Evolutionary conservation across 495 filamentous ascomycete species (phyloP).

Genomic region (Xylaria castorea): DNA sequence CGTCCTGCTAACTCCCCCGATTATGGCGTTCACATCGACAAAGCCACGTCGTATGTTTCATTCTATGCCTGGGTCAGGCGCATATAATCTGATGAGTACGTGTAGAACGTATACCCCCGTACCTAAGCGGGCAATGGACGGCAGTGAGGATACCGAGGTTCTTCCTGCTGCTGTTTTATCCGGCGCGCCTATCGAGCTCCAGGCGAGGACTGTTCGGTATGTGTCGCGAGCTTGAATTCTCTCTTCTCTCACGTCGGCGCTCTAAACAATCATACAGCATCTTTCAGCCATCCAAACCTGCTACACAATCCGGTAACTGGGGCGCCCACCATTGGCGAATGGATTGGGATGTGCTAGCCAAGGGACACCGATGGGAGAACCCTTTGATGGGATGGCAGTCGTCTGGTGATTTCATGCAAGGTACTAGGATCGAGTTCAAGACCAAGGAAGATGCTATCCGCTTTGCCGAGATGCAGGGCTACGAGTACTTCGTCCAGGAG

Average conservation of each 20-base stretch:
- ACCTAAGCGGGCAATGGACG: slow-evolving; percentile 85
- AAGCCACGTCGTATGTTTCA: slow-evolving; percentile 73
- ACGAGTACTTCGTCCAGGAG: slow-evolving; percentile 98
- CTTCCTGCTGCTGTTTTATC: slow-evolving; percentile 86
- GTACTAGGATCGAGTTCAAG: slow-evolving; percentile 87
- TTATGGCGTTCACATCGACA: slow-evolving; percentile 78
- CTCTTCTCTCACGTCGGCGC: slow-evolving; percentile 7
- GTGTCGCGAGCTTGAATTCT: slow-evolving; percentile 18
- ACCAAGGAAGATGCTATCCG: slow-evolving; percentile 91
- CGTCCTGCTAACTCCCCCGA: slow-evolving; percentile 71
- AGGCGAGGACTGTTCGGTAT: slow-evolving; percentile 92
- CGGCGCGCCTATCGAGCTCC: slow-evolving; percentile 90
- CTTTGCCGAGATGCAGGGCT: slow-evolving; percentile 98
- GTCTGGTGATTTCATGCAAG: slow-evolving; percentile 90
- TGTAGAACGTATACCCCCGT: slow-evolving; percentile 85
- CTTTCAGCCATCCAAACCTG: slow-evolving; percentile 85
- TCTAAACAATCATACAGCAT: slow-evolving; percentile 65
- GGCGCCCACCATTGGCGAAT: slow-evolving; percentile 88
- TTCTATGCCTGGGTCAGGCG: slow-evolving; percentile 2
- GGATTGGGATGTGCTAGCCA: slow-evolving; percentile 94
- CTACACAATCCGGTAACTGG: slow-evolving; percentile 91
- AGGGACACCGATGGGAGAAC: slow-evolving; percentile 96
- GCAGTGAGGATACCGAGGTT: slow-evolving; percentile 78
- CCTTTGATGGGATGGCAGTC: slow-evolving; percentile 98
- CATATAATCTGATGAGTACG: slow-evolving; percentile 1